A percentile compares a stretch with the other conserved stretches of the same genome.
Conservation (phyloP, 2,329 filamentous ascomycete genomes). For the Myriosclerotinia scirpicola region DNA sequence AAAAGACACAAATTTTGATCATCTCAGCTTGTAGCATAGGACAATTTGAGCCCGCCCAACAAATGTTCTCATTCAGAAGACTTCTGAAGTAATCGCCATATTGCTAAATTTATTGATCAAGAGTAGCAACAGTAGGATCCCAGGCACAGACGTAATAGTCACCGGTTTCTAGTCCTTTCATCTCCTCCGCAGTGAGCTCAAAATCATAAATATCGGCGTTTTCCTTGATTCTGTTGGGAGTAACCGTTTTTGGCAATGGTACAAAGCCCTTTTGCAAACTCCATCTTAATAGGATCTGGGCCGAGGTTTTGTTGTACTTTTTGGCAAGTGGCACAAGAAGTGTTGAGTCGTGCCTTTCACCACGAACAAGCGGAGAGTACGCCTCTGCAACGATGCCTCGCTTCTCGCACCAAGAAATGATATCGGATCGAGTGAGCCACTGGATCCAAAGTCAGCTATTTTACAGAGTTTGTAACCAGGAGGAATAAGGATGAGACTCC, state of each 20-base stretch:
- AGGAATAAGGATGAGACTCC: not conserved
- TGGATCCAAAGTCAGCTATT: not conserved
- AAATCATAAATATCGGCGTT: conserved; percentile 61
- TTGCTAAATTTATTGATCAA: conserved; percentile 43
- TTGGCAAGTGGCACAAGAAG: conserved; percentile 63
- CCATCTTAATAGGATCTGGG: conserved; percentile 79
- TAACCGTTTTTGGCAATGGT: conserved; percentile 73
- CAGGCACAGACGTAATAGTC: conserved; percentile 57
- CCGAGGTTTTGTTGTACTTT: conserved; percentile 71
- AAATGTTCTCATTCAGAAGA: not conserved
- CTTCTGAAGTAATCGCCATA: not conserved
- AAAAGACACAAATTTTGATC: not conserved
- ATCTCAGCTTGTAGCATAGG: not conserved
- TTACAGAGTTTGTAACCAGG: not conserved
- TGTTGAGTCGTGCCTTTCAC: conserved; percentile 68
- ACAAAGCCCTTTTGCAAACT: conserved; percentile 76
- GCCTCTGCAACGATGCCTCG: conserved; percentile 63
- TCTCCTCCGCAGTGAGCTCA: conserved; percentile 54
- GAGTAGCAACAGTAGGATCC: conserved; percentile 53
- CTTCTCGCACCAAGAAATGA: conserved; percentile 72
- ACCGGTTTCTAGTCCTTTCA: conserved; percentile 50
- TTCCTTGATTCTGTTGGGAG: conserved; percentile 62
- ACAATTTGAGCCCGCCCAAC: not conserved
- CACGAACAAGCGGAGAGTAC: conserved; percentile 62
- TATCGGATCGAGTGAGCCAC: conserved; percentile 78